Evolutionary conservation across 2,329 filamentous ascomycete species (phyloP).

Genomic region (Lasiodiplodia hormozganensis): DNA sequence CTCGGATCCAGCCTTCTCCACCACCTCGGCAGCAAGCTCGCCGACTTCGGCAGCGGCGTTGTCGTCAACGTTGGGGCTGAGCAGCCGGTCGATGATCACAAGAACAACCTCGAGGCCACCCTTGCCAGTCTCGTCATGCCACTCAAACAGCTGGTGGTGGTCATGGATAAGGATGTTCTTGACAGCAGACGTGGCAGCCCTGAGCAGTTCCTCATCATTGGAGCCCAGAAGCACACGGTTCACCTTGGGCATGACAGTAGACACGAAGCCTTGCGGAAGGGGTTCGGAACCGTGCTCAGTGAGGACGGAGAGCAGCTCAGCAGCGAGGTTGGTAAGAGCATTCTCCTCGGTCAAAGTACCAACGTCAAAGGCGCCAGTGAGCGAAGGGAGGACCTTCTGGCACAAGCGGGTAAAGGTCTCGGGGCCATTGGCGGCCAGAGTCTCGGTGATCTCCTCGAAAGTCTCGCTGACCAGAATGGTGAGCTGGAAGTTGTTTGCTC

Average conservation of each 20-base stretch:
- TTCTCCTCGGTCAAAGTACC: slow-evolving; percentile 85
- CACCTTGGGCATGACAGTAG: slow-evolving; percentile 84
- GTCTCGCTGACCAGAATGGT: slow-evolving; percentile 86
- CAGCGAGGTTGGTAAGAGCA: slow-evolving; percentile 84
- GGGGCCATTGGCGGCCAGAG: slow-evolving; percentile 67
- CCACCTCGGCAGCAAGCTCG: slow-evolving; percentile 89
- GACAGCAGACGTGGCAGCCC: slow-evolving; percentile 83
- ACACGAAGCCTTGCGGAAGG: slow-evolving; percentile 84
- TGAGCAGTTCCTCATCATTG: slow-evolving; percentile 85
- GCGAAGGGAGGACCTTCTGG: slow-evolving; percentile 81
- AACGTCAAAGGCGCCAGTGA: slow-evolving; percentile 89
- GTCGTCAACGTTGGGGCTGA: slow-evolving; percentile 85
- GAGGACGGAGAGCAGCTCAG: slow-evolving; percentile 81
- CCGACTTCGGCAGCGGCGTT: slow-evolving; percentile 96
- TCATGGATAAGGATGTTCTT: slow-evolving; percentile 92
- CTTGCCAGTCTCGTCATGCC: slow-evolving; percentile 78
- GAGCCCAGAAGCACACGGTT: slow-evolving; percentile 82
- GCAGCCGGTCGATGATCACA: slow-evolving; percentile 88
- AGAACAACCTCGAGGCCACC: slow-evolving; percentile 88
- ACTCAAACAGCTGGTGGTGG: slow-evolving; percentile 85
- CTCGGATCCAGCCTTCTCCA: slow-evolving; percentile 93
- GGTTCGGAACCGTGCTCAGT: slow-evolving; percentile 84
- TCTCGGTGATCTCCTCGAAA: slow-evolving; percentile 84
- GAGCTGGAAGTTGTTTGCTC: slow-evolving; percentile 89
- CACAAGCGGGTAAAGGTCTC: slow-evolving; percentile 81